phyloP scores from a whole-genome alignment of 2,329 filamentous ascomycete genomes.

The Gaeumannomyces sp. region DNA sequence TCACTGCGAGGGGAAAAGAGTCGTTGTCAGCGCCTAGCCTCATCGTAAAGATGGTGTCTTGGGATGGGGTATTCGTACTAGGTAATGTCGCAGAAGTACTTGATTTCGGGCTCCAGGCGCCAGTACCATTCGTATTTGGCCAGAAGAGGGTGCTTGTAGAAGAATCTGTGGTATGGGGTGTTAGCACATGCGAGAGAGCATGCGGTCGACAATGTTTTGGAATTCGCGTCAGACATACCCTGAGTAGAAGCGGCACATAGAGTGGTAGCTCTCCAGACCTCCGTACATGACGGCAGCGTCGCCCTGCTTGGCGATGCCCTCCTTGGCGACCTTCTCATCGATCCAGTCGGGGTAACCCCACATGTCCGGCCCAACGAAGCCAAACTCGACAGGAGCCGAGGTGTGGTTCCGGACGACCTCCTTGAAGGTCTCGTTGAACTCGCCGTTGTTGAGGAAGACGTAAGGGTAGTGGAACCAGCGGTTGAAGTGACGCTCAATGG shows the following conservation, averaged over 20 bases:
- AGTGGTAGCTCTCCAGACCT: slow-evolving; percentile 96
- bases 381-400: slow-evolving; percentile 83
- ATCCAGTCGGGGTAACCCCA: slow-evolving; percentile 98
- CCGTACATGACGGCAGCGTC: slow-evolving; percentile 99
- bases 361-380: slow-evolving; percentile 82
- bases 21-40: slow-evolving; percentile 16
- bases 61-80: slow-evolving; percentile 57
- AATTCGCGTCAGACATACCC: slow-evolving; percentile 51
- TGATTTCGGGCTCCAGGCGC: slow-evolving; percentile 98
- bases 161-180: slow-evolving; percentile 52
- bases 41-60: neutral
- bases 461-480: slow-evolving; percentile 98
- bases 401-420: slow-evolving; percentile 84
- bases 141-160: slow-evolving; percentile 93
- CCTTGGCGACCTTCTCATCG: slow-evolving; percentile 85
- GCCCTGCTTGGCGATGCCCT: slow-evolving; percentile 93
- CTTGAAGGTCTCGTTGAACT: slow-evolving; percentile 94
- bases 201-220: neutral
- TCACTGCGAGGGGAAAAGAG: slow-evolving; percentile 49
- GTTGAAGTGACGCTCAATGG: slow-evolving; percentile 97
- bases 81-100: slow-evolving; percentile 99
- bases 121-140: slow-evolving; percentile 99
- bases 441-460: slow-evolving; percentile 94
- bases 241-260: slow-evolving; percentile 99
- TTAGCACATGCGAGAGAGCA: neutral